phyloP scores from a whole-genome alignment of 495 filamentous ascomycete species.

The Neurospora sp. region DNA sequence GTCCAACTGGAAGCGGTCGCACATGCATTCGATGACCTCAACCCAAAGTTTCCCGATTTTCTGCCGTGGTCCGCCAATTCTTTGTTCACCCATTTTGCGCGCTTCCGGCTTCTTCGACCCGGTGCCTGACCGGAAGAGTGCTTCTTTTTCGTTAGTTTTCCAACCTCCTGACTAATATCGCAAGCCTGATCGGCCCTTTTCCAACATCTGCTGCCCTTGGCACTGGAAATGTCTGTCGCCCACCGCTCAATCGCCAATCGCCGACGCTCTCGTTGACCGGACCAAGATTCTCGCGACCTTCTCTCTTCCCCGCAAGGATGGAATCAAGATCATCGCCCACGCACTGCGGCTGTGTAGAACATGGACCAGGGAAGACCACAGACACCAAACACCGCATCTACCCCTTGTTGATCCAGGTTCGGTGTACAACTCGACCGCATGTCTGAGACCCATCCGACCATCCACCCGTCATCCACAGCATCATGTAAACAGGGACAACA shows the following conservation, averaged over 20 bases:
- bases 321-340: not conserved
- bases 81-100: not conserved
- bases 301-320: not conserved
- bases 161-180: not conserved
- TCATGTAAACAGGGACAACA: not conserved
- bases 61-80: not conserved
- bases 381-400: not conserved
- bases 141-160: not conserved
- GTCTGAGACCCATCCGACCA: not conserved
- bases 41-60: not conserved
- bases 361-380: not conserved
- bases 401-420: not conserved
- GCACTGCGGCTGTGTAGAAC: not conserved
- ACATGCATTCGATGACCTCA: not conserved
- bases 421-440: not conserved
- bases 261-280: not conserved
- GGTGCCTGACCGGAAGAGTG: not conserved
- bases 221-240: not conserved
- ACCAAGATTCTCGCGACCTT: conserved; percentile 1
- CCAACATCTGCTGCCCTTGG: not conserved
- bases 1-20: not conserved
- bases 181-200: conserved; percentile 10
- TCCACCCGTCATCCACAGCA: not conserved
- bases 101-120: not conserved
- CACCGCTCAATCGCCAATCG: not conserved